phyloP scores from a whole-genome alignment of 768 basidiomycete genomes.

The Crepidotus variabilis region DNA sequence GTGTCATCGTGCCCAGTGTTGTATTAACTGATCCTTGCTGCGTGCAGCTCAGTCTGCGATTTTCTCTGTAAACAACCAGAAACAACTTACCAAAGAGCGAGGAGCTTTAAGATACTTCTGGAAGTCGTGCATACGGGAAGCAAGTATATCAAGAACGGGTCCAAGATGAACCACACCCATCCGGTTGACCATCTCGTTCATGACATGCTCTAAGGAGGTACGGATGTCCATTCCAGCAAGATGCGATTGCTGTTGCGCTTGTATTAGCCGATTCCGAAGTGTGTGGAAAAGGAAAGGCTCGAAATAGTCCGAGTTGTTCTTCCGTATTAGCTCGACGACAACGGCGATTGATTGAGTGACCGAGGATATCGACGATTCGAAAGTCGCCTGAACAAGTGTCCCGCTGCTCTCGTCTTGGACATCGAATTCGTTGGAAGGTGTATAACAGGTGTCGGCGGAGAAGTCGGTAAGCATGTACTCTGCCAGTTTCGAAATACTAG shows the following conservation, averaged over 20 bases:
- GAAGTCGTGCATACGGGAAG: conserved; percentile 62
- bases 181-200: conserved; percentile 77
- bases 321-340: conserved; percentile 90
- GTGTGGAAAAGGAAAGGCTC: conserved; percentile 97
- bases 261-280: conserved; percentile 84
- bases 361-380: conserved; percentile 66
- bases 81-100: conserved; percentile 59
- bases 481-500: conserved; percentile 67
- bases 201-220: conserved; percentile 65
- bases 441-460: conserved; percentile 19
- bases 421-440: conserved; percentile 16
- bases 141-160: conserved; percentile 70
- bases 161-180: conserved; percentile 93
- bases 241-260: conserved; percentile 71
- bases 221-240: conserved; percentile 52
- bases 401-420: conserved; percentile 18
- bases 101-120: conserved; percentile 70
- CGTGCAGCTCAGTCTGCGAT: conserved; percentile 8
- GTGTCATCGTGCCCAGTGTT: conserved; percentile 68
- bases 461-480: conserved; percentile 77
- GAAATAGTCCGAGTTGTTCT: conserved; percentile 98
- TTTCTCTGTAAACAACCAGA: not conserved
- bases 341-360: conserved; percentile 85
- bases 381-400: conserved; percentile 27
- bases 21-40: conserved; percentile 69